Evolutionary conservation across 2,329 filamentous ascomycete genomes (phyloP), one percentile per base, ranked within the genome.

Genomic region (Fusarium xyrophilum): DNA sequence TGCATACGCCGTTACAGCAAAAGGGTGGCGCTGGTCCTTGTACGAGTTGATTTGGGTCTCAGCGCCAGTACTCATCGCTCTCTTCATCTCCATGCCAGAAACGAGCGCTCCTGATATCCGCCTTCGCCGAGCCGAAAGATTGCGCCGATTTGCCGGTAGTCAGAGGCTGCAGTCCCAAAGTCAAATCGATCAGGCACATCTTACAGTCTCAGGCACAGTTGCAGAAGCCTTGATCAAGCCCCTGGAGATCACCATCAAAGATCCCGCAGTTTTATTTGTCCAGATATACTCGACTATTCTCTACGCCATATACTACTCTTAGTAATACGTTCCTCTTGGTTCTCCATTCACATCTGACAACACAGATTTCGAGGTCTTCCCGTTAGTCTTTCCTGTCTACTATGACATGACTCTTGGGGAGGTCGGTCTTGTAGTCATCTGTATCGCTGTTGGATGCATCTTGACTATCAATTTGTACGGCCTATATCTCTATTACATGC

Each of bases 31-130:
- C n/a, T 90, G 87, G 88, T 85, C 85, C 0, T 78, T 88, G 14
- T 88, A 85, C 81, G 86, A 89, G 71, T 85, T 89, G 52, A 79
- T 90, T 51, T 90, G 87, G 86, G 81, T 85, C 12, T 81, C 86
- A 0, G 82, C 80, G 0, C 88, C 88, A 0, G 74, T 89, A 36
- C 84, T 89, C 64, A 64, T 89, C 17, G 56, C 84, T 52, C 85
- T 91, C 81, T 83, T 89, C 71, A 71, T 88, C 64, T 82, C 86
- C 65, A 82, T 91, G 25, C 89, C 89, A 1, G 89, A 91, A 78
- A 91, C 89, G 0, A 85, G 80, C 55, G 76, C 82, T 0, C 78
- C 82, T 6, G 89, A 83, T 60, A 88, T 91, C 70, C 83, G 91
- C 4, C 81, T 87, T 44, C 85, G 83, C 23, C 86, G 89, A 10